Evolutionary conservation across 2,329 filamentous ascomycete genomes (phyloP).

Genomic region (Diatrype stigma): DNA sequence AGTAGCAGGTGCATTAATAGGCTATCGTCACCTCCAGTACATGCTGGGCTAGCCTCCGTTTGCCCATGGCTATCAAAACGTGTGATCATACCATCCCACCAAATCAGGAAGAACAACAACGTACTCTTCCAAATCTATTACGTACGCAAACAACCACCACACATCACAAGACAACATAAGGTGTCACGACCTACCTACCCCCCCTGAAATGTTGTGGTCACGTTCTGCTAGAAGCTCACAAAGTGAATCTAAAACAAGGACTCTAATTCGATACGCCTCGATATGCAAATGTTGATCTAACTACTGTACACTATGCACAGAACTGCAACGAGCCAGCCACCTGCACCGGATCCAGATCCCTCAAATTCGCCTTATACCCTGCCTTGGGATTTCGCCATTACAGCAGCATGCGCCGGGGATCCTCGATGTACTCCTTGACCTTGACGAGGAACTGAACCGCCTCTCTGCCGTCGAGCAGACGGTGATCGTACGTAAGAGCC

Average conservation of each 20-base stretch:
- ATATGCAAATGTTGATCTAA: background rate
- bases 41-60: too few relatives aligned
- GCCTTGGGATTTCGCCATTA: slow-evolving; percentile 28
- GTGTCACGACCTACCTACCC: too few relatives aligned
- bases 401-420: slow-evolving; percentile 86
- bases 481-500: slow-evolving; percentile 95
- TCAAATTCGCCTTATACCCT: slow-evolving; percentile 1
- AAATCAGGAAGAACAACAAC: too few relatives aligned
- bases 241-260: background rate
- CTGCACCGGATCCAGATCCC: background rate
- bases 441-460: slow-evolving; percentile 95
- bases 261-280: background rate
- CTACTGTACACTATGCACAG: slow-evolving; percentile 1
- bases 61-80: too few relatives aligned
- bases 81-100: too few relatives aligned
- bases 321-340: background rate
- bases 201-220: too few relatives aligned
- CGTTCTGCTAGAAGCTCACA: too few relatives aligned
- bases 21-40: too few relatives aligned
- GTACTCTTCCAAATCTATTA: too few relatives aligned
- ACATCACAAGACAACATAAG: too few relatives aligned
- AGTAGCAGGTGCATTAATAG: too few relatives aligned
- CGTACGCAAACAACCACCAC: too few relatives aligned
- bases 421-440: slow-evolving; percentile 97
- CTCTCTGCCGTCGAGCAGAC: slow-evolving; percentile 89